Evolutionary conservation across 2,329 filamentous ascomycete species (phyloP).

Genomic region (Atkinsonella hypoxylon): DNA sequence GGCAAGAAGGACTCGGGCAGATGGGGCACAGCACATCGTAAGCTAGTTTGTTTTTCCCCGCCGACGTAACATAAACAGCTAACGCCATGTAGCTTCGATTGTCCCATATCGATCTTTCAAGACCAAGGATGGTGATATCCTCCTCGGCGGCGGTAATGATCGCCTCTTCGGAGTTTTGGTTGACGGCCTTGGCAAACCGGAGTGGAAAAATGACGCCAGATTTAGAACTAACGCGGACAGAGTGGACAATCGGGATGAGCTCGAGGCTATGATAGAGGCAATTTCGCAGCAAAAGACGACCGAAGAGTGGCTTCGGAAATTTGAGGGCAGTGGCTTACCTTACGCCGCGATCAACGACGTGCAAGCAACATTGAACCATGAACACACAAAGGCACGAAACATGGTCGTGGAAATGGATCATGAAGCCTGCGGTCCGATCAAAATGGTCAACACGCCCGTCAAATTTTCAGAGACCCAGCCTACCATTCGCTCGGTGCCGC

Average conservation of each 20-base stretch:
- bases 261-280: conserved; percentile 69
- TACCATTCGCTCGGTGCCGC: conserved; percentile 64
- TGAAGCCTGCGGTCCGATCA: conserved; percentile 68
- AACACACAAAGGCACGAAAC: conserved; percentile 69
- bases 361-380: conserved; percentile 68
- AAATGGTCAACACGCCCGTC: conserved; percentile 85
- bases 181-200: conserved; percentile 41
- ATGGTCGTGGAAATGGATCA: conserved; percentile 91
- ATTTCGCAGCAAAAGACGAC: conserved; percentile 70
- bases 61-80: background rate
- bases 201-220: conserved; percentile 47
- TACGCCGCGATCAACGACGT: conserved; percentile 92
- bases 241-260: conserved; percentile 58
- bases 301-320: conserved; percentile 70
- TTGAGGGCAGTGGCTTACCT: conserved; percentile 87
- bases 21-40: conserved; percentile 94
- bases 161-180: conserved; percentile 55
- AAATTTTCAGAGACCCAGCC: conserved; percentile 83
- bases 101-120: conserved; percentile 86
- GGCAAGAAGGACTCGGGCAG: conserved; percentile 77
- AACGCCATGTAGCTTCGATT: conserved; percentile 60
- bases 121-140: conserved; percentile 57
- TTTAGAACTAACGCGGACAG: conserved; percentile 51
- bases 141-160: conserved; percentile 64
- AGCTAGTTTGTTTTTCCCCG: conserved; percentile 14